These are phyloP conservation scores for Ophiocordyceps camponoti-floridani DNA, from an alignment of 2,329 filamentous ascomycete species.

Conservation along the genomic window DNA sequence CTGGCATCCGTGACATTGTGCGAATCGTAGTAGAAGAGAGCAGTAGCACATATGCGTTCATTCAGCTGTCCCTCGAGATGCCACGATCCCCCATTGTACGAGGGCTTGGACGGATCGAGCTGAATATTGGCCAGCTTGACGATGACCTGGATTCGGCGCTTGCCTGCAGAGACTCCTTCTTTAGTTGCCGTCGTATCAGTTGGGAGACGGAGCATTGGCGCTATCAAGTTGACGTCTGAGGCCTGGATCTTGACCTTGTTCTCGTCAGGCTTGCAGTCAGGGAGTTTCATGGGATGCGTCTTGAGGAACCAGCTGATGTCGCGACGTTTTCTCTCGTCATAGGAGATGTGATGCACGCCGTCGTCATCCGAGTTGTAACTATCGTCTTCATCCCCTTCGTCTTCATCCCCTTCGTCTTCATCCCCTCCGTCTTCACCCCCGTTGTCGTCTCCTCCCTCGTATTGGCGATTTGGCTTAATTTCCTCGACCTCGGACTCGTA, in stretches of 20 bases:
- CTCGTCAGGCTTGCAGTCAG: conserved; percentile 1
- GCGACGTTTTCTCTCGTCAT: background rate
- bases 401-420: background rate
- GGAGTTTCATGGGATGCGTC: conserved; percentile 9
- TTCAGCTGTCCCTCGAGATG: conserved; percentile 39
- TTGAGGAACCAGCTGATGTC: conserved; percentile 9
- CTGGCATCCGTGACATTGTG: conserved; percentile 38
- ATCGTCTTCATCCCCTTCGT: background rate
- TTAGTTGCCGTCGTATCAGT: conserved; percentile 7
- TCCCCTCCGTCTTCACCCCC: background rate
- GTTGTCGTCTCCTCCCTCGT: background rate
- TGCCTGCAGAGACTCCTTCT: conserved; percentile 9
- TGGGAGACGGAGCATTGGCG: background rate
- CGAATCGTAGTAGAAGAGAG: conserved; percentile 42
- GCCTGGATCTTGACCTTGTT: too few species aligned
- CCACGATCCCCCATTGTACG: conserved; percentile 34
- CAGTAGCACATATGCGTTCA: conserved; percentile 45
- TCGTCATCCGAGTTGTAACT: background rate
- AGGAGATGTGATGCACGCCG: background rate
- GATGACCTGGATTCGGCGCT: conserved; percentile 36
- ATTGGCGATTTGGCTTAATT: too few species aligned
- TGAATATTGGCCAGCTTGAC: conserved; percentile 45
- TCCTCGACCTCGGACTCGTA: background rate
- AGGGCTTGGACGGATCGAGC: conserved; percentile 37
- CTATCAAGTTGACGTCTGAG: too few species aligned